Percentiles rank a stretch among this genome's conserved stretches.
Evolutionary conservation across 352 stramenopile species (phyloP).

Genomic region (Globisporangium nagaii): DNA sequence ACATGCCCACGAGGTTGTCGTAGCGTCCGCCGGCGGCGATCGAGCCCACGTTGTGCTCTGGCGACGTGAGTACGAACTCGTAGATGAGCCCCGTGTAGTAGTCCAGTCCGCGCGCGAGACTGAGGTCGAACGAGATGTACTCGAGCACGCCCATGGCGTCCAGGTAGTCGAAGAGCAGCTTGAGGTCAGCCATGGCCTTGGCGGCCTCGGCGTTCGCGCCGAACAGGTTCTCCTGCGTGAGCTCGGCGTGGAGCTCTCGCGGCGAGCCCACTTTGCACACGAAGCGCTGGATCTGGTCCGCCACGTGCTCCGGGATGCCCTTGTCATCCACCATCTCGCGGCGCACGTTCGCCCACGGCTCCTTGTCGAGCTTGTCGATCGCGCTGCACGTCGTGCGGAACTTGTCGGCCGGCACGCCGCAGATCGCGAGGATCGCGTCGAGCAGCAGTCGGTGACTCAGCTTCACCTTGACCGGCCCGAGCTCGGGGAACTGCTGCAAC

Average conservation of each 20-base stretch:
- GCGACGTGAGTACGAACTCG: slow-evolving; percentile 93
- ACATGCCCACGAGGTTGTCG: slow-evolving; percentile 98
- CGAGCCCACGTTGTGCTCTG: slow-evolving; percentile 91
- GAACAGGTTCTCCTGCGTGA: slow-evolving; percentile 83
- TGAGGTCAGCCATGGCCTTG: slow-evolving; percentile 90
- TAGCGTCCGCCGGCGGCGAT: slow-evolving; percentile 97
- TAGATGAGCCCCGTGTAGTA: slow-evolving; percentile 99
- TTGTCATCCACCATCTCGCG: slow-evolving; percentile 98
- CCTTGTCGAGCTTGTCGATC: slow-evolving; percentile 99
- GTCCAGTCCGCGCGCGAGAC: slow-evolving; percentile 95
- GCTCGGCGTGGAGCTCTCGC: slow-evolving; percentile 78
- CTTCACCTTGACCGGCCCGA: slow-evolving; percentile 95
- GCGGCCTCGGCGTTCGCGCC: slow-evolving; percentile 83
- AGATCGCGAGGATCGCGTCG: slow-evolving; percentile 97
- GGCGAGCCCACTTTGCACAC: slow-evolving; percentile 89
- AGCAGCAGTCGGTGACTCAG: slow-evolving; percentile 96
- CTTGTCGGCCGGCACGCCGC: slow-evolving; percentile 94
- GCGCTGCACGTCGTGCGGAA: slow-evolving; percentile 97
- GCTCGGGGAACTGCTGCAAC: slow-evolving; percentile 79
- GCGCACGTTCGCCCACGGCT: slow-evolving; percentile 88
- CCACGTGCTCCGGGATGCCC: slow-evolving; percentile 85
- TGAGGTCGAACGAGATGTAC: slow-evolving; percentile 95
- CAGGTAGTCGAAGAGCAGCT: slow-evolving; percentile 96
- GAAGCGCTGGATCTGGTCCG: slow-evolving; percentile 94
- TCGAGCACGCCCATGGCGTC: slow-evolving; percentile 95